Evolutionary conservation across 257 asterid genomes (phyloP).

Genomic region (Coffea canephora): DNA sequence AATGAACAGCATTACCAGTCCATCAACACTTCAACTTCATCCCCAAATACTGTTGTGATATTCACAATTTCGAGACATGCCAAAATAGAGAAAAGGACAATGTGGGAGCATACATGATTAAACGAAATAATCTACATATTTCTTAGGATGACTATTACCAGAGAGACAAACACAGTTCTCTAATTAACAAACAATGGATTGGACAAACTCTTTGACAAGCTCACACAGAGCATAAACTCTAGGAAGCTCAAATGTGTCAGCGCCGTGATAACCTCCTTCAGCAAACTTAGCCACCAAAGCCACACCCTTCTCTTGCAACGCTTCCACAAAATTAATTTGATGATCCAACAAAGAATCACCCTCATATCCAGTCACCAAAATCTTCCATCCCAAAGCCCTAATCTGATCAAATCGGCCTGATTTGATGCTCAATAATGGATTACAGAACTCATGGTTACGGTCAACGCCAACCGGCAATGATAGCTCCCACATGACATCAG

Average conservation of each 20-base stretch:
- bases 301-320: slow-evolving; percentile 9
- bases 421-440: slow-evolving; percentile 1
- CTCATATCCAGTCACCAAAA: slow-evolving; percentile 12
- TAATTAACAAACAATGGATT: background rate
- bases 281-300: background rate
- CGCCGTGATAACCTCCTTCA: slow-evolving; percentile 11
- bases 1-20: too few relatives aligned
- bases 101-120: background rate
- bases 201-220: background rate
- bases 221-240: background rate
- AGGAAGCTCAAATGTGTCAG: background rate
- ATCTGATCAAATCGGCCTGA: slow-evolving; percentile 4
- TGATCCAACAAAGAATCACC: slow-evolving; percentile 15
- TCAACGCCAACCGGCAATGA: slow-evolving; percentile 13
- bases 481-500: slow-evolving; percentile 21
- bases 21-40: too few relatives aligned
- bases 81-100: background rate
- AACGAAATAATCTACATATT: background rate
- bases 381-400: slow-evolving; percentile 21
- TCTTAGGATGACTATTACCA: background rate
- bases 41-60: too few relatives aligned
- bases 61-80: background rate
- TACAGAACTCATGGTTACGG: slow-evolving; percentile 13
- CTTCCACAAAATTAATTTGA: slow-evolving; percentile 16
- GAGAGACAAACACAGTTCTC: too few relatives aligned